Evolutionary conservation across 2,329 filamentous ascomycete species (phyloP), one percentile per base, ranked within the genome.

Genomic region (Mycosphaerelloides madeirae): DNA sequence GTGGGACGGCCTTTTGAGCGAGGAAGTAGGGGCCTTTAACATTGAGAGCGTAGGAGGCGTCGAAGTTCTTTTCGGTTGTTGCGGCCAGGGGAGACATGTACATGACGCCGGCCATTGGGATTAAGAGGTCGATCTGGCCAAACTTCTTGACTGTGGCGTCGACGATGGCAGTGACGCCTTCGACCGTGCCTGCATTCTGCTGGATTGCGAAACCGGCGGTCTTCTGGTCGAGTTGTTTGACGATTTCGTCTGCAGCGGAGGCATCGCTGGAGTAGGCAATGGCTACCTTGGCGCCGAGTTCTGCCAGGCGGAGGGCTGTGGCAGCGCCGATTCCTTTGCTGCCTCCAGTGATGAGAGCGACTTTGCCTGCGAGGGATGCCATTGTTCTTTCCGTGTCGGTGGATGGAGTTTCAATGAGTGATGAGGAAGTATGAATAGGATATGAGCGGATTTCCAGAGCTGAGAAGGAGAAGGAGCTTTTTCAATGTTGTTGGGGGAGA

Each of bases 181-280:
- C 25, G 4, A 78, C 49, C 15, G 31, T 76, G 71, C 68, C 85
- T 83, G 54, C 76, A 68, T 86, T 81, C 55, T 82, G 83, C 68
- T 80, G 76, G 69, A 84, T 71, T 48, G 80, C 74, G 6, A 76
- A 72, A 20, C 81, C 78, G 32, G 32, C 18, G 16, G 25, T 28
- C 12, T 9, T 19, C 22, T 25, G 22, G n/a, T 42, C 37, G 29
- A 79, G 73, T 31, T 70, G 51, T 3, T 65, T 38, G 28, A 81
- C 70, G 1, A 82, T 59, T 6, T 66, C 64, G 5, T 83, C 72
- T 16, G 83, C 83, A 0, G 77, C 69, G 16, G 65, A 61, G 28
- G 71, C 63, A 55, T 79, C 77, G 39, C 74, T 75, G 43, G 74
- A 69, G 65, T 86, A 86, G 71, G 71, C 73, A 50, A 76, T 63